A percentile compares a stretch with the other conserved stretches of the same genome.
These are phyloP conservation scores for Clavaria fumosa DNA, from an alignment of 768 basidiomycete genomes.

Conservation along the genomic window DNA sequence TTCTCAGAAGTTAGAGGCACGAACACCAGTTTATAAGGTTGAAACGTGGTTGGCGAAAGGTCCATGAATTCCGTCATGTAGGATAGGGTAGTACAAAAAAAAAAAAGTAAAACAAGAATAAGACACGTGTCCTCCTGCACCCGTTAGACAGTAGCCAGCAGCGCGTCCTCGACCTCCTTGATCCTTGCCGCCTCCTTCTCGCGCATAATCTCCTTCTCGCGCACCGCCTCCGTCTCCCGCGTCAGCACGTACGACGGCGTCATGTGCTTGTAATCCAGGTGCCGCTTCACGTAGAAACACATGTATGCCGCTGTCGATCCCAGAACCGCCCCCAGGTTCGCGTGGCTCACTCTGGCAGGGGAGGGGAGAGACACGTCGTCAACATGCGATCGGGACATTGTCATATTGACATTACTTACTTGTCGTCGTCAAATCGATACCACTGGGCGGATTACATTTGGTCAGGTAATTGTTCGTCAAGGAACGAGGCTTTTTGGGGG, in stretches of 20 bases:
- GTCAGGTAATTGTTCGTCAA: slow-evolving; percentile 1
- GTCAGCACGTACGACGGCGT: slow-evolving; percentile 53
- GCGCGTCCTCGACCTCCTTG: slow-evolving; percentile 52
- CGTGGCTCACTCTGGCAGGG: slow-evolving; percentile 44
- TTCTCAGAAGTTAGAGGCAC: too few species aligned
- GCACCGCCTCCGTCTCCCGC: slow-evolving; percentile 49
- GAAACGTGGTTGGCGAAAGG: too few species aligned
- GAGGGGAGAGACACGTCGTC: slow-evolving; percentile 7
- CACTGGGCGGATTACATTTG: slow-evolving; percentile 38
- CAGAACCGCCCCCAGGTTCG: slow-evolving; percentile 53
- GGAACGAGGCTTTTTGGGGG: too few species aligned
- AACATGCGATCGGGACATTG: slow-evolving; percentile 9
- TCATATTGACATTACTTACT: slow-evolving; percentile 29
- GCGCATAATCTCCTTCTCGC: slow-evolving; percentile 40
- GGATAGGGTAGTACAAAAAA: too few species aligned
- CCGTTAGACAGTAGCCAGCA: slow-evolving; percentile 37
- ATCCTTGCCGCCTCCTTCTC: slow-evolving; percentile 38
- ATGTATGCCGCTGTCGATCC: slow-evolving; percentile 75
- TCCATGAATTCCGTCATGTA: too few species aligned
- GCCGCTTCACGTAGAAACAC: slow-evolving; percentile 90
- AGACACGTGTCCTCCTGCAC: too few species aligned
- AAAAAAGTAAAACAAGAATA: too few species aligned
- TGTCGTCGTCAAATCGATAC: slow-evolving; percentile 93
- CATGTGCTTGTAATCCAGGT: slow-evolving; percentile 65
- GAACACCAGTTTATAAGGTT: too few species aligned